phyloP scores from a whole-genome alignment of 305 asterid genomes.

The Solanum hybrid region DNA sequence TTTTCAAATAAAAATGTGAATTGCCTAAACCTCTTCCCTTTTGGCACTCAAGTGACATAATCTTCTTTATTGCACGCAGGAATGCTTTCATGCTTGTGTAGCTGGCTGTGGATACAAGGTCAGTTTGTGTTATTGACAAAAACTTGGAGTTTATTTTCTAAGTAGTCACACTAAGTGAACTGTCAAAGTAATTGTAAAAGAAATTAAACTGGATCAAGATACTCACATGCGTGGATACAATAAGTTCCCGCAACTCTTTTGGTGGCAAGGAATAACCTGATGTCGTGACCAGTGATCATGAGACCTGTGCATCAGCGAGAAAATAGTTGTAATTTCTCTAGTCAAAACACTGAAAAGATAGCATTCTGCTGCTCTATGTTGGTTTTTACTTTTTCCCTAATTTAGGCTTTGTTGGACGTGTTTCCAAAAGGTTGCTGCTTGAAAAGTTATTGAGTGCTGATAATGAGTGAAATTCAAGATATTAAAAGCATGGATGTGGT shows the following conservation, averaged over 20 bases:
- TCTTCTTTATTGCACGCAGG: constrained; percentile 32
- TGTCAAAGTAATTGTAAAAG: background rate
- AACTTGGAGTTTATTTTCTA: background rate
- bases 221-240: background rate
- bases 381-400: background rate
- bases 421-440: background rate
- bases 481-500: background rate
- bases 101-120: constrained; percentile 85
- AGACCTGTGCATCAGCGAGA: background rate
- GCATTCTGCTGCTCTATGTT: background rate
- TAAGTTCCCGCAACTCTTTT: background rate
- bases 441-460: background rate
- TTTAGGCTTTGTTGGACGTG: background rate
- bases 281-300: background rate
- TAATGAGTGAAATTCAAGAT: background rate
- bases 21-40: background rate
- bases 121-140: constrained; percentile 11
- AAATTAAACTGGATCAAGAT: background rate
- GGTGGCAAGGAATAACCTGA: background rate
- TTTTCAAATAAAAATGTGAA: background rate
- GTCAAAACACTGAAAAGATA: background rate
- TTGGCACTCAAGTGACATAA: background rate
- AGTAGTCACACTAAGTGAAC: background rate
- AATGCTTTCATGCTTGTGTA: constrained; percentile 74
- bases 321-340: background rate